Evolutionary conservation across 2,329 filamentous ascomycete genomes (phyloP), one percentile per base, ranked within the genome.

Genomic region (Cylindrodendrum hubeiense): DNA sequence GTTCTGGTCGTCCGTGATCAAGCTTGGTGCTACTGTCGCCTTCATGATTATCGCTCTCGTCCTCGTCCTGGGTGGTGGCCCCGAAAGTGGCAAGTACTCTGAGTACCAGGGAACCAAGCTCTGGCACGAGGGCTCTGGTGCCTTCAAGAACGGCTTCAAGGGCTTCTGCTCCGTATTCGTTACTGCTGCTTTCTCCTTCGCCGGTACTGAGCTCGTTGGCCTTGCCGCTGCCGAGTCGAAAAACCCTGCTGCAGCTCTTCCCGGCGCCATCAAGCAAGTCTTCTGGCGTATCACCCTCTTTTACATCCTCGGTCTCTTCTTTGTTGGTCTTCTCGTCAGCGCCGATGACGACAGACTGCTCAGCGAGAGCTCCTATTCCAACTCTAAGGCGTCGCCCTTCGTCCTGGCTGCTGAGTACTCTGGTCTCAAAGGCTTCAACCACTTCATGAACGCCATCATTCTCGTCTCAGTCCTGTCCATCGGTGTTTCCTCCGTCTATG

Each of bases 251-350:
- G 89, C 92, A 76, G 88, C 90, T 2, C 85, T 97, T 1, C 93
- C 93, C 0, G 90, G 89, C 12, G 93, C 93, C 3, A 89, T 94
- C 75, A 95, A 94, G 82, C 93, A 95, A 78, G 91, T 85, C 28
- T 85, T 85, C 71, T 85, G 83, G 83, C 82, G 83, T 74, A 84
- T 85, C 61, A 82, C 82, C 19, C 76, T 85, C 53, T 86, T 86
- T 71, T 86, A 85, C 68, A 76, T 86, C 57, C 75, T 86, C 1
- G 83, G 83, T 56, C 79, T 86, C 30, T 81, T 83, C 75, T 84
- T 84, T 53, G 79, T 85, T 56, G 84, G 84, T 34, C 79, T 86
- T 13, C 78, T 85, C 9, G 76, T 85, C 65, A 78, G 79, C 47
- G 79, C 79, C 26, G 82, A 85, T 55, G 60, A 74, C 4, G 74